Percentiles rank a stretch among this genome's conserved stretches.
Evolutionary conservation across 192 early-diverging fungal species (phyloP).

Genomic region (Gamsiella multidivaricata): DNA sequence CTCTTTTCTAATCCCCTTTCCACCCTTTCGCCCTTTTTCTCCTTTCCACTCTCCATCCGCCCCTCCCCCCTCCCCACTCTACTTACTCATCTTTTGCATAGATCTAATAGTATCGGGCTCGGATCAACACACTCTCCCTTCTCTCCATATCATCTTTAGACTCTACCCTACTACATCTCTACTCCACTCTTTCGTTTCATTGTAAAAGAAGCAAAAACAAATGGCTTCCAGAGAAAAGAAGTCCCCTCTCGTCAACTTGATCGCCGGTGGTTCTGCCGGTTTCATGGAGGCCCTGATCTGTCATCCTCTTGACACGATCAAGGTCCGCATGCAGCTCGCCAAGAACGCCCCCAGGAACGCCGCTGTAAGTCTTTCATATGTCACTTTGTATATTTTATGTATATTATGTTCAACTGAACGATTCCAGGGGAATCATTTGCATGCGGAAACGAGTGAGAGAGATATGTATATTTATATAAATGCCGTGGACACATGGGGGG

Average conservation of each 20-base stretch:
- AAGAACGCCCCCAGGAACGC: constrained; percentile 69
- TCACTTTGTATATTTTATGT: no score
- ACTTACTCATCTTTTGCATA: neutral
- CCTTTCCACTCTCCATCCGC: neutral
- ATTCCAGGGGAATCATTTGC: no score
- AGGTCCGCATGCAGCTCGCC: constrained; percentile 95
- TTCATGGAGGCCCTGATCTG: constrained; percentile 90
- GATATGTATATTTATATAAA: no score
- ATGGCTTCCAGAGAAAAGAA: constrained; percentile 58
- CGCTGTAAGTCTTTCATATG: constrained; percentile 53
- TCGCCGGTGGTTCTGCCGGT: constrained; percentile 93
- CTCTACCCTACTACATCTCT: neutral
- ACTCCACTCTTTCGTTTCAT: neutral
- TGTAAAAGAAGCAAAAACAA: neutral
- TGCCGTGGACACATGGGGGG: no score
- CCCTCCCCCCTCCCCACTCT: constrained; percentile 6
- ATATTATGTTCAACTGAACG: no score
- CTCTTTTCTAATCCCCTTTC: constrained; percentile 9
- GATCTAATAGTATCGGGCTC: neutral
- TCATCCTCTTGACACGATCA: constrained; percentile 97
- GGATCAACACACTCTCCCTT: neutral
- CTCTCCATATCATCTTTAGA: neutral
- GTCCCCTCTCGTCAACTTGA: constrained; percentile 80
- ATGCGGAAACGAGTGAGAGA: no score
- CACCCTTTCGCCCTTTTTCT: neutral